A percentile compares a stretch with the other conserved stretches of the same genome.
Evolutionary conservation across 1,284 basidiomycete species (phyloP).

Genomic region (Pterulicium gracile): DNA sequence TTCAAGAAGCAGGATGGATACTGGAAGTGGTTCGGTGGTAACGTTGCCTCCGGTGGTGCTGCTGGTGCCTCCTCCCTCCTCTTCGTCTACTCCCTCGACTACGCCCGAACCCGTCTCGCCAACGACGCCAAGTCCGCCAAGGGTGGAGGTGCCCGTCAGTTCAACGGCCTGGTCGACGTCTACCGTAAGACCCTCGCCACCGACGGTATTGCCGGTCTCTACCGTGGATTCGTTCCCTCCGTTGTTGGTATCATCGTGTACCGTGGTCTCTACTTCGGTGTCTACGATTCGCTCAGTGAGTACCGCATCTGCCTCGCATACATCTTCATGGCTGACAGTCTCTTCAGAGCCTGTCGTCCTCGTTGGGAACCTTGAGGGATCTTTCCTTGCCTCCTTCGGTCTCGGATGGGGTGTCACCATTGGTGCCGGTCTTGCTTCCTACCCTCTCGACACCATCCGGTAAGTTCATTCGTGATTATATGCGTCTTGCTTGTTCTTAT

Average conservation of each 20-base stretch:
- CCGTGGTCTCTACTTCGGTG: slow-evolving; percentile 94
- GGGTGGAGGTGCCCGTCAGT: slow-evolving; percentile 86
- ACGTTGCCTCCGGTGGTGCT: slow-evolving; percentile 94
- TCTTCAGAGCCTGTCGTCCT: slow-evolving; percentile 79
- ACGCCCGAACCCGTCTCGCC: slow-evolving; percentile 95
- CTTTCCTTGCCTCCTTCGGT: slow-evolving; percentile 84
- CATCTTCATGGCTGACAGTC: slow-evolving; percentile 2
- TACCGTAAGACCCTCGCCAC: slow-evolving; percentile 89
- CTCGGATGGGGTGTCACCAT: slow-evolving; percentile 94
- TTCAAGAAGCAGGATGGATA: slow-evolving; percentile 86
- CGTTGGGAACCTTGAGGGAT: slow-evolving; percentile 79
- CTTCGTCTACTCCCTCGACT: slow-evolving; percentile 97
- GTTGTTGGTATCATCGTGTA: slow-evolving; percentile 95
- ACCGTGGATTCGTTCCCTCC: slow-evolving; percentile 92
- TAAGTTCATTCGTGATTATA: slow-evolving; percentile 23
- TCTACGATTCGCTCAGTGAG: slow-evolving; percentile 87
- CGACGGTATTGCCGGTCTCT: slow-evolving; percentile 84
- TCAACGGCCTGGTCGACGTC: slow-evolving; percentile 92
- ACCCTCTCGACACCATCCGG: slow-evolving; percentile 92
- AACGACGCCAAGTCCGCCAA: slow-evolving; percentile 93
- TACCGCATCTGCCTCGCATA: slow-evolving; percentile 14
- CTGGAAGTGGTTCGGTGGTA: slow-evolving; percentile 86
- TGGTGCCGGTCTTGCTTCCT: slow-evolving; percentile 91
- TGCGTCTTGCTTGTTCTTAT: slow-evolving; percentile 14
- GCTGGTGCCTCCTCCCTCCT: slow-evolving; percentile 93